phyloP scores from a whole-genome alignment of 805 yeast genomes.

The Spathaspora arborariae region DNA sequence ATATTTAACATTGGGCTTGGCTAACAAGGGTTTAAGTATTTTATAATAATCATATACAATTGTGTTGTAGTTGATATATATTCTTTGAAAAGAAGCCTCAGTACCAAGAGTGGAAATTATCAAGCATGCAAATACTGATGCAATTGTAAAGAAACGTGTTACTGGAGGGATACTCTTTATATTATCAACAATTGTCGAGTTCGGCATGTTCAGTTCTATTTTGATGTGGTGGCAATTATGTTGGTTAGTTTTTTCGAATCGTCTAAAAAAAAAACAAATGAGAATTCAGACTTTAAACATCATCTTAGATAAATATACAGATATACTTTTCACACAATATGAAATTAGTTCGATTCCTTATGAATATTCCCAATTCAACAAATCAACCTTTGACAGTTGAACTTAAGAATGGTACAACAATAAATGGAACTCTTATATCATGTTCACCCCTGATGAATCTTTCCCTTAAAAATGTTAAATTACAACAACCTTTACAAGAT shows the following conservation, averaged over 20 bases:
- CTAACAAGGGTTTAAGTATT: neutral
- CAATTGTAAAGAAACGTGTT: conserved; percentile 52
- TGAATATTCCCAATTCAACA: conserved; percentile 62
- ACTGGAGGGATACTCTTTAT: conserved; percentile 52
- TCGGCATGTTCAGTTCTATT: neutral
- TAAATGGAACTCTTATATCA: conserved; percentile 78
- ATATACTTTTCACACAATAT: conserved; percentile 28
- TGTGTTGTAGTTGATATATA: conserved; percentile 9
- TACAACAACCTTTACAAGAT: conserved; percentile 68
- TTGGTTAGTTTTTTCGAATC: neutral
- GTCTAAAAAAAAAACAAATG: neutral
- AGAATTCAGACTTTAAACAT: neutral
- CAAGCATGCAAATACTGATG: conserved; percentile 44
- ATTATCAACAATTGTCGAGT: conserved; percentile 13
- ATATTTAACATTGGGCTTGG: neutral
- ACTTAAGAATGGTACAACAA: conserved; percentile 83
- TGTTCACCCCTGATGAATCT: conserved; percentile 93
- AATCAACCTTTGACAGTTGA: conserved; percentile 89
- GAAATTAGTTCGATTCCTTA: conserved; percentile 74
- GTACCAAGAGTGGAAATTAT: conserved; percentile 13
- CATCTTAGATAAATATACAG: neutral
- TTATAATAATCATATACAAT: neutral
- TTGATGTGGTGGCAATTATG: neutral
- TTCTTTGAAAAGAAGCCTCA: conserved; percentile 10
- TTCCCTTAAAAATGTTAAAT: conserved; percentile 71